Percentiles rank a stretch among this genome's conserved stretches.
Evolutionary conservation across 2,329 filamentous ascomycete species (phyloP).

Genomic region (Pyricularia pennisetigena): DNA sequence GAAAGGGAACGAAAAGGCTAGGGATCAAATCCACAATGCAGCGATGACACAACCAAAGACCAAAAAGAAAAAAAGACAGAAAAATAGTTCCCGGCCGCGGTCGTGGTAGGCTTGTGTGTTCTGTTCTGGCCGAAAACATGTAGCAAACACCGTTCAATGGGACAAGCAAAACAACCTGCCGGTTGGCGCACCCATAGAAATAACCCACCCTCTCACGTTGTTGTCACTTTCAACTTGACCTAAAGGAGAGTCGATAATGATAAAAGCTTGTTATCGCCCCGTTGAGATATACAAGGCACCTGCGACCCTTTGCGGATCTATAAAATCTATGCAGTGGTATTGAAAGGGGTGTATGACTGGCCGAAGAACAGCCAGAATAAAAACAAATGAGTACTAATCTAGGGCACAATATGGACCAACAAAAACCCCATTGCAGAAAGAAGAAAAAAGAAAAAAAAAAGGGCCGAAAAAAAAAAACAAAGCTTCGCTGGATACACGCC

Average conservation of each 20-base stretch:
- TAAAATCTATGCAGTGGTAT: background rate
- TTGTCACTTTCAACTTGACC: background rate
- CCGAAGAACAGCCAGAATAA: background rate
- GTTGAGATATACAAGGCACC: background rate
- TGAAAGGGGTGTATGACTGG: background rate
- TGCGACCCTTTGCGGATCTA: background rate
- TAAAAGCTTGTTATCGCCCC: background rate
- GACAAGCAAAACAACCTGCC: background rate
- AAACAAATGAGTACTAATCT: background rate
- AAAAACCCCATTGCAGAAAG: background rate
- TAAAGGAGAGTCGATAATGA: background rate
- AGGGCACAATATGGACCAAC: background rate
- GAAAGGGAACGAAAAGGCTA: no score
- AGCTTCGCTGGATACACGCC: background rate
- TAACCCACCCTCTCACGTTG: background rate
- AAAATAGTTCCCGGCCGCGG: no score
- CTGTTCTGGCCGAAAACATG: background rate
- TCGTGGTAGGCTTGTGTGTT: no score
- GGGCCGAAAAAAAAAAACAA: background rate
- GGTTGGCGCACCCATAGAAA: background rate
- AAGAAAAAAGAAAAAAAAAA: background rate
- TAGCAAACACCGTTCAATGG: background rate
- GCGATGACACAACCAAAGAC: no score
- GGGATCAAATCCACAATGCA: no score
- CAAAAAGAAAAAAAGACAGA: background rate